phyloP scores from a whole-genome alignment of 225 moss, liverwort and hornwort species.

The Sphagnum contortum region DNA sequence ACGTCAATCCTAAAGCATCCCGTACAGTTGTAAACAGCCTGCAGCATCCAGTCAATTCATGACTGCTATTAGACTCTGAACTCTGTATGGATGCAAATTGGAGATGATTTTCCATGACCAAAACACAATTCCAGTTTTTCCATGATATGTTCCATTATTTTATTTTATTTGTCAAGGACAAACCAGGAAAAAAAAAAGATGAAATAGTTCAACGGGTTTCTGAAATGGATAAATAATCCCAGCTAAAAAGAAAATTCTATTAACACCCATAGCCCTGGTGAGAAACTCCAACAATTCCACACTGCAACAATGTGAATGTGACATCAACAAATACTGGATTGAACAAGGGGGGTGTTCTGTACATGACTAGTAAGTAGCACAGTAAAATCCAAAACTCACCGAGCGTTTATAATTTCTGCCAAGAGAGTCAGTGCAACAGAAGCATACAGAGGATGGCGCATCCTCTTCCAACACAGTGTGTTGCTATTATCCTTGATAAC shows the following conservation, averaged over 20 bases:
- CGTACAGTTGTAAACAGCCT: slow-evolving; percentile 98
- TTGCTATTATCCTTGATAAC: slow-evolving; percentile 62
- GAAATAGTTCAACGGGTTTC: too few relatives aligned
- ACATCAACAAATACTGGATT: too few relatives aligned
- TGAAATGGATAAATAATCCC: too few relatives aligned
- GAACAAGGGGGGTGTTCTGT: too few relatives aligned
- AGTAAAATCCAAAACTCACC: slow-evolving; percentile 29
- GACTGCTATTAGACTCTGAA: not conserved
- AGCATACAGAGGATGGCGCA: slow-evolving; percentile 85
- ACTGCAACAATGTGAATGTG: not conserved
- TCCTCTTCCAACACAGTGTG: slow-evolving; percentile 86
- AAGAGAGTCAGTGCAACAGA: slow-evolving; percentile 94
- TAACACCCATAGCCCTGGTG: slow-evolving; percentile 1
- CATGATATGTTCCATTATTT: too few relatives aligned
- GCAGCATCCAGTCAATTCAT: slow-evolving; percentile 12
- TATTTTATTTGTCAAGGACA: too few relatives aligned
- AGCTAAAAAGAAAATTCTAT: too few relatives aligned
- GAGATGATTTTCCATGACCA: too few relatives aligned
- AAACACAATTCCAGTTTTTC: too few relatives aligned
- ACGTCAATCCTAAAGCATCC: slow-evolving; percentile 96
- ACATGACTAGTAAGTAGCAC: too few relatives aligned
- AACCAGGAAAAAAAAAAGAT: too few relatives aligned
- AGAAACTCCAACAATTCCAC: not conserved
- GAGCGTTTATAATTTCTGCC: slow-evolving; percentile 96
- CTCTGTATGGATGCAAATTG: too few relatives aligned